phyloP scores from a whole-genome alignment of 768 basidiomycete species.

The Podaxis sp. region DNA sequence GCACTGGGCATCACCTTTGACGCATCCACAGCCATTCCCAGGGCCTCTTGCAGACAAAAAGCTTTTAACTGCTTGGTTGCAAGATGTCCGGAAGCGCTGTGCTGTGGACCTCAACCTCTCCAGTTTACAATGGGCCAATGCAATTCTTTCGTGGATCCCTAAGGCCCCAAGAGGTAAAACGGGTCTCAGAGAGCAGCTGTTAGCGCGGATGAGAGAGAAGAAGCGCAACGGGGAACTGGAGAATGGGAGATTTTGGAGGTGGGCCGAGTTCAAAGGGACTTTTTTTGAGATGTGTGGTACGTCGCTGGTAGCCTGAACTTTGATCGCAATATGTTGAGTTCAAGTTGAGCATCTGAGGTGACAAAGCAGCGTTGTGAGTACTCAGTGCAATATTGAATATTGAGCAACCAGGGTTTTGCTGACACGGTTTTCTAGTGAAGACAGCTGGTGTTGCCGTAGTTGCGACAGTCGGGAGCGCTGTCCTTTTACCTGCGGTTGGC shows the following conservation, averaged over 20 bases:
- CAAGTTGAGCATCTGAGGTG: neutral
- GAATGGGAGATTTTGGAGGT: neutral
- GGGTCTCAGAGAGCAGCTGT: neutral
- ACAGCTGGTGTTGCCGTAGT: neutral
- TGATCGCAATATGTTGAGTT: neutral
- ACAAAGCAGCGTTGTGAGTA: neutral
- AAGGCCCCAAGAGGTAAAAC: neutral
- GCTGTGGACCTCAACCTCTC: neutral
- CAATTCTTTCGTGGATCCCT: neutral
- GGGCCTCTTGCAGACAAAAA: neutral
- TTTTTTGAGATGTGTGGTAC: slow-evolving; percentile 1
- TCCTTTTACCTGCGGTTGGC: neutral
- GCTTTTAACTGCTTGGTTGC: neutral
- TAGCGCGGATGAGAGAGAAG: neutral
- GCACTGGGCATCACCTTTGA: neutral
- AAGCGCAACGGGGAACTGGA: neutral
- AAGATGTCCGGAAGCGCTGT: neutral
- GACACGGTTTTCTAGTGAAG: neutral
- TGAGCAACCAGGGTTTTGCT: neutral
- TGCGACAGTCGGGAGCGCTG: neutral
- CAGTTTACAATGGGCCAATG: neutral
- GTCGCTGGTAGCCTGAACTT: neutral
- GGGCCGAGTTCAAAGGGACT: neutral
- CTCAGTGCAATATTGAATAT: neutral
- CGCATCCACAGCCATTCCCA: neutral